Conservation (phyloP, 805 yeast species). For the Jamesozyma piceae region DNA sequence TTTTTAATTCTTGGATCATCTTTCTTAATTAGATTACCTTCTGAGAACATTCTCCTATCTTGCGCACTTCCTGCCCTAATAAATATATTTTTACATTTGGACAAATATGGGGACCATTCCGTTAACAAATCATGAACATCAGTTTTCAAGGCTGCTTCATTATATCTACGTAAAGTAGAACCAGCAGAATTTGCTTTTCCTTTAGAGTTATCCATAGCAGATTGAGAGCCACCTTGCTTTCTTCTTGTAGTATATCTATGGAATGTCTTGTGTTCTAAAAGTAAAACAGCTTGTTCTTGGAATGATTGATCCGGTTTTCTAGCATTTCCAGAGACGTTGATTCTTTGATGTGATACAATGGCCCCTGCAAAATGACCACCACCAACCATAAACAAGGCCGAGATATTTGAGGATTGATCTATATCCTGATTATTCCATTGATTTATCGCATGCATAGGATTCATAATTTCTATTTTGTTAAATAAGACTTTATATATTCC, state of each 20-base stretch:
- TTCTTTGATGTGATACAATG: constrained; percentile 63
- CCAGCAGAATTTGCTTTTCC: constrained; percentile 98
- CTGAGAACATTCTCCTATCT: constrained; percentile 56
- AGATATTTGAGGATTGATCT: constrained; percentile 31
- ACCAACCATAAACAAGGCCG: constrained; percentile 87
- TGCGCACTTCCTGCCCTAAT: constrained; percentile 71
- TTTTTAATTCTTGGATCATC: constrained; percentile 54
- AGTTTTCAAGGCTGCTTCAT: constrained; percentile 70
- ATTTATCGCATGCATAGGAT: constrained; percentile 44
- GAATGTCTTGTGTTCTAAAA: constrained; percentile 72
- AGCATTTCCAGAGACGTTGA: constrained; percentile 46
- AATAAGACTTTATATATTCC: constrained; percentile 64
- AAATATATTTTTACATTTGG: constrained; percentile 59
- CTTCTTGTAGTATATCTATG: constrained; percentile 94
- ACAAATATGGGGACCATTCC: constrained; percentile 54
- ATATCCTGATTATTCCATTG: constrained; percentile 27
- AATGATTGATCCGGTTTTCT: constrained; percentile 39
- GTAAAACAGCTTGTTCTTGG: constrained; percentile 53
- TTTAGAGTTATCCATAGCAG: constrained; percentile 81
- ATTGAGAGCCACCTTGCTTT: constrained; percentile 95
- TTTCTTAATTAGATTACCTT: constrained; percentile 41
- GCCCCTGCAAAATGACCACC: constrained; percentile 99
- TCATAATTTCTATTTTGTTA: constrained; percentile 32
- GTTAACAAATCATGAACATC: constrained; percentile 66
- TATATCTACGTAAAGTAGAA: constrained; percentile 76